A percentile compares a stretch with the other conserved stretches of the same genome.
Conservation (phyloP, 768 basidiomycete species). For the Pholiota microspora region DNA sequence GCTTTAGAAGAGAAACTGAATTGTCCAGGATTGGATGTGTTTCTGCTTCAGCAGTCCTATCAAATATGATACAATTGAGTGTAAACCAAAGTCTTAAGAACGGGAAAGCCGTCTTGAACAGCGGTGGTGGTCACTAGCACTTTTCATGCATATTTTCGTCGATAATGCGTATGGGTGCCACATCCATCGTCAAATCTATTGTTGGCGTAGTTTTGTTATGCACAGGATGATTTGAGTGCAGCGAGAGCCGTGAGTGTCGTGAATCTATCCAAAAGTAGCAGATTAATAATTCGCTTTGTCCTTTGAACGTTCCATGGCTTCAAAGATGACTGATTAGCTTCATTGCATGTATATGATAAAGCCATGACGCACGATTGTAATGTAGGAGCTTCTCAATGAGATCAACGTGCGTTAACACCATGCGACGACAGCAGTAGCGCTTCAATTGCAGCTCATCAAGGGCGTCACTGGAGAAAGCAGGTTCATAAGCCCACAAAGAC, state of each 20-base stretch:
- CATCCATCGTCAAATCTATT: background rate
- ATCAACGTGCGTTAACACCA: conserved; percentile 98
- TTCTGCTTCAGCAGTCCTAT: background rate
- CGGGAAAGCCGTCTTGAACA: background rate
- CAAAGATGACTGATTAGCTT: background rate
- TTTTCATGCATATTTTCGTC: no score
- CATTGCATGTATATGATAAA: background rate
- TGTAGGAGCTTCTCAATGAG: conserved; percentile 95
- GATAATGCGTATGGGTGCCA: background rate
- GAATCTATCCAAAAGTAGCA: background rate
- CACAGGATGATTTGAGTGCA: background rate
- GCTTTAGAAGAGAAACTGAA: no score
- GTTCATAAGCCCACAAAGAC: background rate
- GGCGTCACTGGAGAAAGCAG: conserved; percentile 65
- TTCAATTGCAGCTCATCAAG: conserved; percentile 87
- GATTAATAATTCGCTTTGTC: conserved; percentile 32
- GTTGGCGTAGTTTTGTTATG: background rate
- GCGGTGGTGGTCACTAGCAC: background rate
- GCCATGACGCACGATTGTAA: conserved; percentile 76
- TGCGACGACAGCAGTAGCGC: conserved; percentile 93
- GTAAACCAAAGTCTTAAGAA: background rate
- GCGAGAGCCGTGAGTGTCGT: background rate
- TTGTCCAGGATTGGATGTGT: no score
- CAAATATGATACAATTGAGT: background rate
- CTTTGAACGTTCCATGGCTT: conserved; percentile 51